Percentiles rank a stretch among this genome's conserved stretches.
phyloP scores from a whole-genome alignment of 805 yeast species.

The Ogataea degrootiae region DNA sequence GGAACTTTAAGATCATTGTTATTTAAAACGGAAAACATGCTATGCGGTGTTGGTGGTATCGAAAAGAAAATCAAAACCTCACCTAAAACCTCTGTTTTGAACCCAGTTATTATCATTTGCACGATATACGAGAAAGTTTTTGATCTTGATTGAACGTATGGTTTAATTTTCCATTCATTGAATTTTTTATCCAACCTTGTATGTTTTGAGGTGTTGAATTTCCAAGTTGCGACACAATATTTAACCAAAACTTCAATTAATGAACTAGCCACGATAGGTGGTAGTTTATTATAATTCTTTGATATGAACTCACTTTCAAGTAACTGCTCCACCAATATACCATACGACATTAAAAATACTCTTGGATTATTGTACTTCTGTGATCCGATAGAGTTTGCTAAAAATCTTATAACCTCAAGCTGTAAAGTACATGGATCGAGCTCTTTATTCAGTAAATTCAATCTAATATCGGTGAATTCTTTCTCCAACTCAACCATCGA shows the following conservation, averaged over 20 bases:
- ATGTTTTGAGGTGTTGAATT: slow-evolving; percentile 20
- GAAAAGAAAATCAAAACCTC: slow-evolving; percentile 23
- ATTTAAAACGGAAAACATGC: slow-evolving; percentile 11
- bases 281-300: slow-evolving; percentile 24
- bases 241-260: slow-evolving; percentile 38
- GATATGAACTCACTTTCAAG: slow-evolving; percentile 35
- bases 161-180: slow-evolving; percentile 29
- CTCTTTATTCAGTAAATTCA: slow-evolving; percentile 10
- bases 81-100: slow-evolving; percentile 17
- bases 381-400: slow-evolving; percentile 32
- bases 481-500: slow-evolving; percentile 14
- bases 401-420: slow-evolving; percentile 28
- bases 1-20: slow-evolving; percentile 8
- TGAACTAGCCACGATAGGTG: slow-evolving; percentile 24
- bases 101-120: slow-evolving; percentile 13
- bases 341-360: slow-evolving; percentile 35
- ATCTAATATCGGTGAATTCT: slow-evolving; percentile 18
- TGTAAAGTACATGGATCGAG: slow-evolving; percentile 24
- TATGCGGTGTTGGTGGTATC: slow-evolving; percentile 23
- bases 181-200: slow-evolving; percentile 21
- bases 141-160: slow-evolving; percentile 18
- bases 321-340: slow-evolving; percentile 34
- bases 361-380: slow-evolving; percentile 30
- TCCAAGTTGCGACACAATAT: slow-evolving; percentile 45
- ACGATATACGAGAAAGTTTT: slow-evolving; percentile 18